These are phyloP conservation scores for Heliocybe sulcata DNA, from an alignment of 1,284 basidiomycete genomes.

Conservation along the genomic window DNA sequence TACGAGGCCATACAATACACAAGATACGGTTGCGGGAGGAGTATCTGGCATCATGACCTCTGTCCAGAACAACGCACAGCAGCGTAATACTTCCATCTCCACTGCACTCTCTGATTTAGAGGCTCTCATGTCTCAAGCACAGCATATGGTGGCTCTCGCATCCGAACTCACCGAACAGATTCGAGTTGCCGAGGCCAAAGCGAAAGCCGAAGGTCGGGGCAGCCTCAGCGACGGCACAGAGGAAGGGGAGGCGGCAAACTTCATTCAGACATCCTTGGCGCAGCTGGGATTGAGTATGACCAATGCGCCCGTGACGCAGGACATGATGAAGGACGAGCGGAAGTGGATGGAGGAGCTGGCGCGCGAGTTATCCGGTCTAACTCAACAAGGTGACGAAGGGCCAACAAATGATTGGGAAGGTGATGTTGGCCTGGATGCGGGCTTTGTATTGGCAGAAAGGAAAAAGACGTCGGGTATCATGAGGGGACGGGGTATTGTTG, in stretches of 20 bases:
- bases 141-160: slow-evolving; percentile 89
- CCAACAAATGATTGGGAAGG: slow-evolving; percentile 21
- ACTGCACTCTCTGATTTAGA: slow-evolving; percentile 87
- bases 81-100: slow-evolving; percentile 62
- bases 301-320: slow-evolving; percentile 78
- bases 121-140: slow-evolving; percentile 86
- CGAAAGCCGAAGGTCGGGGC: slow-evolving; percentile 11
- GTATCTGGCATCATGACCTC: slow-evolving; percentile 36
- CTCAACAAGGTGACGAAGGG: slow-evolving; percentile 30
- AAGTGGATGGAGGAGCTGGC: slow-evolving; percentile 81
- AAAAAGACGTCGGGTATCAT: slow-evolving; percentile 40
- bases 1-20: slow-evolving; percentile 8
- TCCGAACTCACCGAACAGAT: slow-evolving; percentile 70
- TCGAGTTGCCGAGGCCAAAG: slow-evolving; percentile 9
- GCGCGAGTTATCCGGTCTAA: slow-evolving; percentile 71
- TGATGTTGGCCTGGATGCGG: slow-evolving; percentile 19
- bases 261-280: slow-evolving; percentile 84
- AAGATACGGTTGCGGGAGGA: slow-evolving; percentile 5
- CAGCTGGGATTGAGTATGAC: slow-evolving; percentile 79
- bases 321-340: slow-evolving; percentile 84
- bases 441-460: slow-evolving; percentile 15
- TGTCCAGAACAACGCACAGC: slow-evolving; percentile 63
- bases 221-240: background rate
- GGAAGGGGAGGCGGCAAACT: slow-evolving; percentile 67
- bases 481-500: slow-evolving; percentile 72